Percentiles rank a stretch among this genome's conserved stretches.
phyloP scores from a whole-genome alignment of 139 green algal genomes.

The Dunaliella primolecta region DNA sequence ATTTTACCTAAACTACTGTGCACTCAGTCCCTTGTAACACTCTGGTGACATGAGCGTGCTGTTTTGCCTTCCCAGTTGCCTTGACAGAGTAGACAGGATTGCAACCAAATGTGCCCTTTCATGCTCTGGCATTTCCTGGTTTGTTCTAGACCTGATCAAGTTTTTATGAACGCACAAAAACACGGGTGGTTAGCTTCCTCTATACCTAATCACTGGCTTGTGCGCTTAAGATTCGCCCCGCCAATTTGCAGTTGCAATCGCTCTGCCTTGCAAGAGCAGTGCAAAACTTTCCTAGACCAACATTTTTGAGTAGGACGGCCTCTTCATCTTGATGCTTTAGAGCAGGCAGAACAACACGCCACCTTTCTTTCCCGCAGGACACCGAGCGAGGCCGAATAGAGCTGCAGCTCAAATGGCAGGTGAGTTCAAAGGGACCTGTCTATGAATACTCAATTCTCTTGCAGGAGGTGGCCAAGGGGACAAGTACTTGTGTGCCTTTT shows the following conservation, averaged over 20 bases:
- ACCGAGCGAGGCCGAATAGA: slow-evolving; percentile 44
- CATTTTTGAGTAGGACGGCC: too few relatives aligned
- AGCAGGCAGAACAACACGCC: too few relatives aligned
- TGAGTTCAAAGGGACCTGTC: too few relatives aligned
- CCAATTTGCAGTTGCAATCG: neutral
- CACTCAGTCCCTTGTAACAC: too few relatives aligned
- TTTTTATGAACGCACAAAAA: too few relatives aligned
- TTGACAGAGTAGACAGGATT: neutral
- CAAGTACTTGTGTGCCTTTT: too few relatives aligned
- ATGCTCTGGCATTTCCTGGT: too few relatives aligned
- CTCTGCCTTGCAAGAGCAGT: neutral
- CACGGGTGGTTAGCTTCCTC: neutral
- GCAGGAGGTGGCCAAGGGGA: too few relatives aligned
- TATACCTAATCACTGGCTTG: neutral
- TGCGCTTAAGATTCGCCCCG: neutral
- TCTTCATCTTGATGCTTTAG: neutral
- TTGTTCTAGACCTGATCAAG: too few relatives aligned
- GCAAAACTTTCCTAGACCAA: neutral
- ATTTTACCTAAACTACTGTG: neutral
- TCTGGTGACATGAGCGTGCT: neutral
- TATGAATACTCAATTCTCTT: too few relatives aligned
- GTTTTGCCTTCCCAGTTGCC: neutral
- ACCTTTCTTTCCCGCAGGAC: slow-evolving; percentile 9
- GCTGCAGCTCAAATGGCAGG: slow-evolving; percentile 35
- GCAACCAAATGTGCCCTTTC: neutral